Conservation (phyloP, 257 asterid species). For the Echites panduratus region DNA sequence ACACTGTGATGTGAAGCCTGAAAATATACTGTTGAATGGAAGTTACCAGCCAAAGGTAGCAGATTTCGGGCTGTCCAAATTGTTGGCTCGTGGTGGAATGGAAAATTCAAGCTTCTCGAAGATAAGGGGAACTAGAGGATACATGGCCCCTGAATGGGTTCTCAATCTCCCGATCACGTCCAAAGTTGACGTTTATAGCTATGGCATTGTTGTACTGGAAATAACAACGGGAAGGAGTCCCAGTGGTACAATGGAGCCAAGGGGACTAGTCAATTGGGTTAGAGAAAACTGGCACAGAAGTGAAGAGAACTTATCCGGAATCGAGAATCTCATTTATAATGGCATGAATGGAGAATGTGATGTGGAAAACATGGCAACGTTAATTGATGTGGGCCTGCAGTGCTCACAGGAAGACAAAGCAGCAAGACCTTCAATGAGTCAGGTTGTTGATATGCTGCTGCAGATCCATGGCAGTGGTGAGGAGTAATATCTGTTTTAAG, state of each 20-base stretch:
- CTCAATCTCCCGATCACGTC: slow-evolving; percentile 34
- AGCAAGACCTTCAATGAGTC: slow-evolving; percentile 35
- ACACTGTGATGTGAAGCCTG: slow-evolving; percentile 51
- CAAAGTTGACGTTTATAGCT: slow-evolving; percentile 44
- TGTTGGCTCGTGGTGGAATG: slow-evolving; percentile 15
- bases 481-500: not conserved
- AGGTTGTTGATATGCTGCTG: slow-evolving; percentile 30
- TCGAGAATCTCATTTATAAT: slow-evolving; percentile 24
- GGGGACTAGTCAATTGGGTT: slow-evolving; percentile 25
- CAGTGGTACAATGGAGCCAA: slow-evolving; percentile 9
- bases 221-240: slow-evolving; percentile 31
- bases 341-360: slow-evolving; percentile 20
- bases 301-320: not conserved
- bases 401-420: slow-evolving; percentile 30
- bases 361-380: slow-evolving; percentile 14
- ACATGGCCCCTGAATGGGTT: slow-evolving; percentile 52
- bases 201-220: slow-evolving; percentile 38
- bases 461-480: not conserved
- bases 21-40: slow-evolving; percentile 36
- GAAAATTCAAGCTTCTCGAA: slow-evolving; percentile 15
- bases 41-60: slow-evolving; percentile 32
- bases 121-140: slow-evolving; percentile 42
- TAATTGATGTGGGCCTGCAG: slow-evolving; percentile 25
- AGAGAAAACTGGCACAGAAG: slow-evolving; percentile 20
- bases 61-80: slow-evolving; percentile 39